Evolutionary conservation across 345 rosid species (phyloP).

Genomic region (Rhizophora apiculata): DNA sequence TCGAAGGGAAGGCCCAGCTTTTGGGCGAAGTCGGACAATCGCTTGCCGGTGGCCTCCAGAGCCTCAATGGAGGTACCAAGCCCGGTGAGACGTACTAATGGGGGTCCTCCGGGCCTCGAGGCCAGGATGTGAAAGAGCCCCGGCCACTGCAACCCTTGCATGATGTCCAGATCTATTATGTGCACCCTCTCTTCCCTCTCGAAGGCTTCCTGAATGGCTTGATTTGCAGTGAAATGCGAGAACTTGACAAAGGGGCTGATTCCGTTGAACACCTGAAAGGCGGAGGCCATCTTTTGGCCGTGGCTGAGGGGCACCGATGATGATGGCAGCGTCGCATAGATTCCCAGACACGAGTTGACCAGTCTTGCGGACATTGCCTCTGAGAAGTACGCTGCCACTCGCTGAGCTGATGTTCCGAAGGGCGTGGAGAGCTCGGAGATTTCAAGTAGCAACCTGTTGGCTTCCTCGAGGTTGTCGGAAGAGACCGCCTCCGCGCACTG

Average conservation of each 20-base stretch:
- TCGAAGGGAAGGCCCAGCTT: slow-evolving; percentile 88
- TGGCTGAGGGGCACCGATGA: slow-evolving; percentile 58
- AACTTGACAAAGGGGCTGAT: slow-evolving; percentile 94
- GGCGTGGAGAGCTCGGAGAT: slow-evolving; percentile 90
- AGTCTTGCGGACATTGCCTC: slow-evolving; percentile 96
- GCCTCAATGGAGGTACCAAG: slow-evolving; percentile 87
- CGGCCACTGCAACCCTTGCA: slow-evolving; percentile 99
- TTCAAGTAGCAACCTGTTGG: slow-evolving; percentile 84
- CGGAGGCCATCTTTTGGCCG: slow-evolving; percentile 75
- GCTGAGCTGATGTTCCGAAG: slow-evolving; percentile 90
- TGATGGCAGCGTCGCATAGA: slow-evolving; percentile 70
- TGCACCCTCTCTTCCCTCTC: slow-evolving; percentile 93
- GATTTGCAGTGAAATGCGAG: slow-evolving; percentile 97
- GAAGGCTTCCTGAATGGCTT: slow-evolving; percentile 95
- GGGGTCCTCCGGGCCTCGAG: slow-evolving; percentile 90
- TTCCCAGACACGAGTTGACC: slow-evolving; percentile 81
- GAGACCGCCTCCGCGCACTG: slow-evolving; percentile 99
- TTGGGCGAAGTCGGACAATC: slow-evolving; percentile 83
- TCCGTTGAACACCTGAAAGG: slow-evolving; percentile 97
- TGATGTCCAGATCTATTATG: slow-evolving; percentile 89
- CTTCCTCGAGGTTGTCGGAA: slow-evolving; percentile 78
- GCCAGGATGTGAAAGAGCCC: slow-evolving; percentile 92
- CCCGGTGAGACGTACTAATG: slow-evolving; percentile 89
- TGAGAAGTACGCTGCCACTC: slow-evolving; percentile 97
- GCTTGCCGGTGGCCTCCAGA: slow-evolving; percentile 87